phyloP scores from a whole-genome alignment of 495 filamentous ascomycete species.

The Talaromyces stipitatus region DNA sequence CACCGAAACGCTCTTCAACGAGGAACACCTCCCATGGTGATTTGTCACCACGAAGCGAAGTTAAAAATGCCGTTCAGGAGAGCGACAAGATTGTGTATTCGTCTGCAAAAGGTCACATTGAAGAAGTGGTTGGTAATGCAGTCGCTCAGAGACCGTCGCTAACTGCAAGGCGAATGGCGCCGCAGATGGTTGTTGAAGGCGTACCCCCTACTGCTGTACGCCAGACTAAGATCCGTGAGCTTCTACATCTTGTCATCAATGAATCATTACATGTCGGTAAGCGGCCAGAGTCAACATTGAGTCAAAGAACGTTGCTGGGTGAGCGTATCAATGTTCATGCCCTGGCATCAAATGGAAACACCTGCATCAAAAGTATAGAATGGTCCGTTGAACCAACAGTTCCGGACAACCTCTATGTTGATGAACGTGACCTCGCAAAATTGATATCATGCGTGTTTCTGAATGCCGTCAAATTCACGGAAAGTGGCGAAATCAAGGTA shows the following conservation, averaged over 20 bases:
- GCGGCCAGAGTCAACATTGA: conserved; percentile 60
- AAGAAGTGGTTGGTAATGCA: conserved; percentile 36
- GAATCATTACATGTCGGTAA: conserved; percentile 66
- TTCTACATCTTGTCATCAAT: conserved; percentile 60
- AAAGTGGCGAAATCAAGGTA: conserved; percentile 57
- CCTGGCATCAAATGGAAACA: conserved; percentile 49
- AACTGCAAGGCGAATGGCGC: conserved; percentile 32
- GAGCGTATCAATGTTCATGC: conserved; percentile 61
- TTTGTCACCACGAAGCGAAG: conserved; percentile 42
- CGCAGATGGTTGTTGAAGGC: conserved; percentile 35
- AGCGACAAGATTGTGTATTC: conserved; percentile 39
- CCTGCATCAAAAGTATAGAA: conserved; percentile 54
- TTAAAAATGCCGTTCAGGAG: conserved; percentile 43
- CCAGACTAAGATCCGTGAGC: conserved; percentile 54
- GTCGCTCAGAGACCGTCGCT: conserved; percentile 34
- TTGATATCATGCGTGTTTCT: conserved; percentile 65
- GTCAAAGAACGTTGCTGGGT: conserved; percentile 51
- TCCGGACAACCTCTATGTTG: conserved; percentile 59
- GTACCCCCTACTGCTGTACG: conserved; percentile 46
- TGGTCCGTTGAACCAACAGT: conserved; percentile 59
- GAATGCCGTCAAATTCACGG: conserved; percentile 78
- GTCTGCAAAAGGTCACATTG: conserved; percentile 29
- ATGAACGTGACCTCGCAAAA: conserved; percentile 67
- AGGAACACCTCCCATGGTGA: conserved; percentile 28
- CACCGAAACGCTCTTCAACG: conserved; percentile 31